These are phyloP conservation scores for Fusarium miscanthi DNA, from an alignment of 2,329 filamentous ascomycete genomes.

Conservation along the genomic window DNA sequence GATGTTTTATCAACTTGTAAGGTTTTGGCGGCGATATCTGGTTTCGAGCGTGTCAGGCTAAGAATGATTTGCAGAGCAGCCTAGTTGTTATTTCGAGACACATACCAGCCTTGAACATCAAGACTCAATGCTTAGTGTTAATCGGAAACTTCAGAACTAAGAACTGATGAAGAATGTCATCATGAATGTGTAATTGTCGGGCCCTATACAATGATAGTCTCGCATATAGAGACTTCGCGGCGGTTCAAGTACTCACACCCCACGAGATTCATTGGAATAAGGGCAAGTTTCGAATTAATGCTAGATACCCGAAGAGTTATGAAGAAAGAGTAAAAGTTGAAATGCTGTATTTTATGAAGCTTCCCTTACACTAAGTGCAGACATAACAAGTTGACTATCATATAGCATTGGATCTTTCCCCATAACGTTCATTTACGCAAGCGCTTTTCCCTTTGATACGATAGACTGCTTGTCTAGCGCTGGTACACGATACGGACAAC, in stretches of 20 bases:
- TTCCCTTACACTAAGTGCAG: too few relatives aligned
- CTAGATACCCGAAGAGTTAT: too few relatives aligned
- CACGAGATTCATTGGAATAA: too few relatives aligned
- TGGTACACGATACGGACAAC: neutral
- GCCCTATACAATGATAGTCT: too few relatives aligned
- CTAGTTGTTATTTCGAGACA: neutral
- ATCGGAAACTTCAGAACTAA: neutral
- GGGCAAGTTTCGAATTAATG: too few relatives aligned
- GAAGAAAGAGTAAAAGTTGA: too few relatives aligned
- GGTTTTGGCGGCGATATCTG: neutral
- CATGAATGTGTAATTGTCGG: too few relatives aligned
- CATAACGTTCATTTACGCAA: neutral
- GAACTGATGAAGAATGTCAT: neutral
- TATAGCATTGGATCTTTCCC: neutral
- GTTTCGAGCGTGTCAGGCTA: neutral
- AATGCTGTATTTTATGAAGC: too few relatives aligned
- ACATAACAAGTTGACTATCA: neutral
- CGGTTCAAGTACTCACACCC: too few relatives aligned
- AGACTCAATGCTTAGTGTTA: neutral
- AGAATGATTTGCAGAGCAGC: neutral
- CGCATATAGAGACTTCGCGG: too few relatives aligned
- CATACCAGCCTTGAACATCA: neutral
- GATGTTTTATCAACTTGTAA: neutral
- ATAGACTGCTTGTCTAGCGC: too few relatives aligned
- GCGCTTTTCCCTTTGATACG: too few relatives aligned